Evolutionary conservation across 768 basidiomycete species (phyloP), one percentile per base, ranked within the genome.

Genomic region (Mycena kentingensis): DNA sequence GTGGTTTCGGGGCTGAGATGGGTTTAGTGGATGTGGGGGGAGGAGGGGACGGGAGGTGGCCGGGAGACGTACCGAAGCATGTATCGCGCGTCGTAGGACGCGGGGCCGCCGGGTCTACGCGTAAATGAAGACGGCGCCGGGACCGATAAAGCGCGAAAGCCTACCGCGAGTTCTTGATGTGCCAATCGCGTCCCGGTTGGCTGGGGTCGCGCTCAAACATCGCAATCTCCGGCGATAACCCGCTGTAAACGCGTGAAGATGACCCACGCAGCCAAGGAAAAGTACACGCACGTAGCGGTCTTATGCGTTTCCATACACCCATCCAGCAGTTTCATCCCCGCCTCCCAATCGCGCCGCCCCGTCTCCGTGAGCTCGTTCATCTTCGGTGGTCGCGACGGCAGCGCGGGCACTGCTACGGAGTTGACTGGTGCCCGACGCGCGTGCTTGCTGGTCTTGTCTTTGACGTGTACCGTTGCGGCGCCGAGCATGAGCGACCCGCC

Each of bases 1-100:
- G 86, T 77, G 3, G 88, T 90, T 69, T 90, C 89, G 5, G 88
- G 89, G 18, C 84, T n/a, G n/a, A n/a, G n/a, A n/a, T n/a, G n/a
- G n/a, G n/a, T n/a, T n/a, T n/a, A n/a, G n/a, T n/a, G n/a, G n/a
- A n/a, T n/a, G n/a, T n/a, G n/a, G n/a, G n/a, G n/a, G n/a, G n/a
- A n/a, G n/a, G n/a, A n/a, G n/a, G n/a, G n/a, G n/a, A n/a, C n/a
- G n/a, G n/a, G n/a, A n/a, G n/a, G n/a, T n/a, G n/a, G n/a, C n/a
- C n/a, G n/a, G n/a, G n/a, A n/a, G n/a, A n/a, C n/a, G n/a, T n/a
- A n/a, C n/a, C n/a, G 60, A 4, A 62, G 49, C 63, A 65, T 58
- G 47, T 63, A 65, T 10, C 54, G 47, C 11, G 60, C 62, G 29
- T 65, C 64, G 48, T 62, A 63, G 2, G 48, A 22, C 12, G 60